phyloP scores from a whole-genome alignment of 2,329 filamentous ascomycete species.

The Aureobasidium sp. region DNA sequence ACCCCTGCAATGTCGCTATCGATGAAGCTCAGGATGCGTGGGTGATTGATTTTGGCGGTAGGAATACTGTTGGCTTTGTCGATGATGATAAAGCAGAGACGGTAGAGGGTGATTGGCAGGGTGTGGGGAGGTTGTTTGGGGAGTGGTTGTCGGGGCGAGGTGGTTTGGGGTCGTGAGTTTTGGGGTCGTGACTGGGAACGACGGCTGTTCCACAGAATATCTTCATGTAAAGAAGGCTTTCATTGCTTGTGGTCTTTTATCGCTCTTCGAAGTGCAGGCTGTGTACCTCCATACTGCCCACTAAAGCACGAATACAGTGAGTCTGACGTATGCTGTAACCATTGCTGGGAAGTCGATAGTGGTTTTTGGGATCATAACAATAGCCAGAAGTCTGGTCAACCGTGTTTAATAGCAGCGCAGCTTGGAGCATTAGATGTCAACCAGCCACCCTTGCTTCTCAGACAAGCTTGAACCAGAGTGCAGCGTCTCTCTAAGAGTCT shows the following conservation, averaged over 20 bases:
- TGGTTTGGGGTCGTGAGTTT: too few relatives aligned
- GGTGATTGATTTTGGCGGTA: slow-evolving; percentile 20
- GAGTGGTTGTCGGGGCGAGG: not conserved
- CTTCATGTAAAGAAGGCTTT: too few relatives aligned
- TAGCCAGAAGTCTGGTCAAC: too few relatives aligned
- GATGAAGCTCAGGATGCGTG: slow-evolving; percentile 17
- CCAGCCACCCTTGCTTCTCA: not conserved
- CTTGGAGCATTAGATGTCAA: not conserved
- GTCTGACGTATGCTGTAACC: too few relatives aligned
- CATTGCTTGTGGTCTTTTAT: too few relatives aligned
- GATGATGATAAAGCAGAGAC: not conserved
- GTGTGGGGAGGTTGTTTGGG: not conserved
- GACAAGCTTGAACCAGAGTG: not conserved
- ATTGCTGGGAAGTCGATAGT: too few relatives aligned
- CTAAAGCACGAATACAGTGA: too few relatives aligned
- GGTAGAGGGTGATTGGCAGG: not conserved
- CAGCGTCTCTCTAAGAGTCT: not conserved
- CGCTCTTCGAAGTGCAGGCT: too few relatives aligned
- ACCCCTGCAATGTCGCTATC: slow-evolving; percentile 20
- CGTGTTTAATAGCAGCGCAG: not conserved
- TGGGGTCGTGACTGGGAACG: too few relatives aligned
- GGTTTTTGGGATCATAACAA: too few relatives aligned
- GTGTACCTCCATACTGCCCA: too few relatives aligned
- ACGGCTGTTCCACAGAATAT: too few relatives aligned
- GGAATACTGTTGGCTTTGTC: not conserved